A percentile compares a stretch with the other conserved stretches of the same genome.
These are phyloP conservation scores for Lasiodiplodia theobromae DNA, from an alignment of 2,329 filamentous ascomycete genomes.

Conservation along the genomic window DNA sequence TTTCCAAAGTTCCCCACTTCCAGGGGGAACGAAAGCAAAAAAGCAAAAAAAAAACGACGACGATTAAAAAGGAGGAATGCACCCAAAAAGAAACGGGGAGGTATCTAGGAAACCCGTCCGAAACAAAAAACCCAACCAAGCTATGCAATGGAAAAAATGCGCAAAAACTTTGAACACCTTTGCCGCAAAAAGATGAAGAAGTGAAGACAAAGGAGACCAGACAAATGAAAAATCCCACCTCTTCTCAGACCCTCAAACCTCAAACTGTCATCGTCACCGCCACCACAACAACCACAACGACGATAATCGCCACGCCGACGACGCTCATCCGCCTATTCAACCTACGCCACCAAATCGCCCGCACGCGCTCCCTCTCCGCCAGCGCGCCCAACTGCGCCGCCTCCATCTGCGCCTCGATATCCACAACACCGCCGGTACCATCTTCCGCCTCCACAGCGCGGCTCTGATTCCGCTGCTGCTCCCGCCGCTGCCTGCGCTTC, in stretches of 20 bases:
- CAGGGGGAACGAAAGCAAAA: background rate
- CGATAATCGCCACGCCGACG: background rate
- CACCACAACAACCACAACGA: slow-evolving; percentile 19
- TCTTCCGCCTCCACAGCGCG: background rate
- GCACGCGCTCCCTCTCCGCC: slow-evolving; percentile 8
- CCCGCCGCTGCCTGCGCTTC: background rate
- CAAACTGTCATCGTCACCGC: slow-evolving; percentile 13
- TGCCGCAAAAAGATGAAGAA: background rate
- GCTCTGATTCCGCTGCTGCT: background rate
- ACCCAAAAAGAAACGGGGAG: background rate
- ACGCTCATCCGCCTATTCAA: slow-evolving; percentile 25
- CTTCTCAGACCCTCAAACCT: background rate
- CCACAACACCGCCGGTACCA: slow-evolving; percentile 8
- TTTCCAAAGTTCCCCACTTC: background rate
- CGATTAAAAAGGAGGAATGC: background rate
- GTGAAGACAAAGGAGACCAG: background rate
- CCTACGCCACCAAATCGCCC: slow-evolving; percentile 21
- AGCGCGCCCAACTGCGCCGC: background rate
- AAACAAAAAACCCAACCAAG: background rate
- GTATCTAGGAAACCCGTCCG: background rate
- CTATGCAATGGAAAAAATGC: background rate
- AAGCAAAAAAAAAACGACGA: background rate
- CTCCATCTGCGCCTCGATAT: slow-evolving; percentile 8
- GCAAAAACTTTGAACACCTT: background rate
- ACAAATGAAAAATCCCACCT: background rate